These are phyloP conservation scores for Phoma herbarum DNA, from an alignment of 2,329 filamentous ascomycete genomes.

Conservation along the genomic window DNA sequence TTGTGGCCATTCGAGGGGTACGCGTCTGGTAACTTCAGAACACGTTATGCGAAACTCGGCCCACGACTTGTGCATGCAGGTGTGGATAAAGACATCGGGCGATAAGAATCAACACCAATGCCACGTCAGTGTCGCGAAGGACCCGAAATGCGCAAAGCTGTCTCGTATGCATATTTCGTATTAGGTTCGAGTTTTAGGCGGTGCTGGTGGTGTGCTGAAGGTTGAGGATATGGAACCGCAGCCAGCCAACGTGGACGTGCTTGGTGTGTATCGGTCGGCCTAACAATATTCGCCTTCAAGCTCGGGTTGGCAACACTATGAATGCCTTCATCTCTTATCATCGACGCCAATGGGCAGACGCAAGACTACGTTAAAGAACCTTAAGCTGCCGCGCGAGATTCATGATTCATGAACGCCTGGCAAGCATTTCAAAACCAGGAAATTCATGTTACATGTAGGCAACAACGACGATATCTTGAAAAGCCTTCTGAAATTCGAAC, in stretches of 20 bases:
- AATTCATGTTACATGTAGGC: no score
- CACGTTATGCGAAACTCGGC: constrained; percentile 6
- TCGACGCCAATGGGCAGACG: not conserved
- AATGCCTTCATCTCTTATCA: not conserved
- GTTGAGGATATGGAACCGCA: not conserved
- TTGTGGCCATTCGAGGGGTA: not conserved
- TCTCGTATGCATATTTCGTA: not conserved
- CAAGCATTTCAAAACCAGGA: not conserved
- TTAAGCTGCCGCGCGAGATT: not conserved
- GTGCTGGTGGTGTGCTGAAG: not conserved
- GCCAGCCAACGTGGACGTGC: not conserved
- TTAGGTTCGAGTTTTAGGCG: not conserved
- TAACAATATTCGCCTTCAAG: not conserved
- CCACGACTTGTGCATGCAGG: constrained; percentile 8
- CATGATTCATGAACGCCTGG: not conserved
- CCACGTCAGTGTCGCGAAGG: constrained; percentile 5
- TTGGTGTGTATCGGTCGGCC: not conserved
- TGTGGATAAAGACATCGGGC: constrained; percentile 1
- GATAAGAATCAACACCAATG: not conserved
- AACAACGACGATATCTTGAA: no score
- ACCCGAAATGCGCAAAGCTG: not conserved
- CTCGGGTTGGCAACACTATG: not conserved
- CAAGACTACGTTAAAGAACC: not conserved
- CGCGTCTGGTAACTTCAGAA: not conserved
- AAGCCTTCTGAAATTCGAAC: no score